phyloP scores from a whole-genome alignment of 495 filamentous ascomycete species.

The Penicillium chermesinum region DNA sequence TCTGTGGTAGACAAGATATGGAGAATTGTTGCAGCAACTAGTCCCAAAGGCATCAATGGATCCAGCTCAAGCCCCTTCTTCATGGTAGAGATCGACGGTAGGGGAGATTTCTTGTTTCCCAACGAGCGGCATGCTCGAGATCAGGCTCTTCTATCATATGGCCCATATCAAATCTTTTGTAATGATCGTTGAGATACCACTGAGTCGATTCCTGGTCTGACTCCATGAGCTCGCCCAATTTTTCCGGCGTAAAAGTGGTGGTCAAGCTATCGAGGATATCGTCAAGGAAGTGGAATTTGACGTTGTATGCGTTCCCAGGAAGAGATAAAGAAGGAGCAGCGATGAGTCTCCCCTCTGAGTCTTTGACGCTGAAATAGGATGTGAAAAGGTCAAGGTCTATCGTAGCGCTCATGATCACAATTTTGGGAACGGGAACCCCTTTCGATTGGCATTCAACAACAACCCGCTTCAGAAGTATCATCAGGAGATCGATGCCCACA shows the following conservation, averaged over 20 bases:
- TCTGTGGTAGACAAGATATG: conserved; percentile 46
- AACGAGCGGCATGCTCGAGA: neutral
- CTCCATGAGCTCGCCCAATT: neutral
- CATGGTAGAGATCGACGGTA: neutral
- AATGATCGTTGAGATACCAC: neutral
- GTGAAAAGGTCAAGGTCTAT: conserved; percentile 52
- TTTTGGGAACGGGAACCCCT: conserved; percentile 41
- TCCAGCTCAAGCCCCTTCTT: conserved; percentile 28
- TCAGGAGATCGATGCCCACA: conserved; percentile 50
- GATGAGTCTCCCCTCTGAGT: conserved; percentile 20
- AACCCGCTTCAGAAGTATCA: conserved; percentile 49
- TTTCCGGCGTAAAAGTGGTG: conserved; percentile 12
- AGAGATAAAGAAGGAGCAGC: conserved; percentile 49
- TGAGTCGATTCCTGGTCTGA: no score
- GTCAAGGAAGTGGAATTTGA: conserved; percentile 48
- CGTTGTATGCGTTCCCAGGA: conserved; percentile 52
- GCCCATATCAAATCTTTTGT: neutral
- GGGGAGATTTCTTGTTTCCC: neutral
- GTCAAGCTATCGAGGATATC: conserved; percentile 40
- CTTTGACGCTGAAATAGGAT: conserved; percentile 43
- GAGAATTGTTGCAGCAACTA: conserved; percentile 45
- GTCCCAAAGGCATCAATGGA: conserved; percentile 39
- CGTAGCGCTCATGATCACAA: conserved; percentile 58
- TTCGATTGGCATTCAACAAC: conserved; percentile 29
- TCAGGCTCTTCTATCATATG: neutral